A percentile compares a stretch with the other conserved stretches of the same genome.
Conservation (phyloP, 2,329 filamentous ascomycete species). For the Orbilia javanica region DNA sequence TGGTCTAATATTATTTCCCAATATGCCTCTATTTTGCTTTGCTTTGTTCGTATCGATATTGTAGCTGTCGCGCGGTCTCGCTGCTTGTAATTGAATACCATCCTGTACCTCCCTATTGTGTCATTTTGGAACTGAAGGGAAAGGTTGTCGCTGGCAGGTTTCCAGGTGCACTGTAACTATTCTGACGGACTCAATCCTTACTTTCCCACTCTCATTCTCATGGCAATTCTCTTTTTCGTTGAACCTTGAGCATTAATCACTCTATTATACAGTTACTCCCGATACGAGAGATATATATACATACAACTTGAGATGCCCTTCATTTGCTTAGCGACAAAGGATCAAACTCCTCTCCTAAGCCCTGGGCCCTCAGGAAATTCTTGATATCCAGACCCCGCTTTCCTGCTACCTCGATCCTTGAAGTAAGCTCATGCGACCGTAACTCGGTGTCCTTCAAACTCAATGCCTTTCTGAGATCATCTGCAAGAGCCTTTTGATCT, state of each 20-base stretch:
- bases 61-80: not conserved
- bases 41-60: not conserved
- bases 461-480: constrained; percentile 30
- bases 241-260: not conserved
- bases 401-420: constrained; percentile 16
- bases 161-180: not conserved
- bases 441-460: not conserved
- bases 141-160: not conserved
- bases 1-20: not conserved
- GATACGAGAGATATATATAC: not conserved
- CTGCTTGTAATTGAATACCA: not conserved
- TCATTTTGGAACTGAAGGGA: not conserved
- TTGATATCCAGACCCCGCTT: constrained; percentile 3
- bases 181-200: not conserved
- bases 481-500: constrained; percentile 20
- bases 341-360: constrained; percentile 7
- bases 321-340: not conserved
- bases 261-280: constrained; percentile 1
- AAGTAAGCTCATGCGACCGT: not conserved
- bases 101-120: not conserved
- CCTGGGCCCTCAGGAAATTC: constrained; percentile 23
- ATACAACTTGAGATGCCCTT: not conserved
- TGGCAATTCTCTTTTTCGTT: not conserved
- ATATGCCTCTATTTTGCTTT: not conserved
- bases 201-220: not conserved